phyloP scores from a whole-genome alignment of 1,139 yeast genomes.

The Saccharomycopsis hybrid region DNA sequence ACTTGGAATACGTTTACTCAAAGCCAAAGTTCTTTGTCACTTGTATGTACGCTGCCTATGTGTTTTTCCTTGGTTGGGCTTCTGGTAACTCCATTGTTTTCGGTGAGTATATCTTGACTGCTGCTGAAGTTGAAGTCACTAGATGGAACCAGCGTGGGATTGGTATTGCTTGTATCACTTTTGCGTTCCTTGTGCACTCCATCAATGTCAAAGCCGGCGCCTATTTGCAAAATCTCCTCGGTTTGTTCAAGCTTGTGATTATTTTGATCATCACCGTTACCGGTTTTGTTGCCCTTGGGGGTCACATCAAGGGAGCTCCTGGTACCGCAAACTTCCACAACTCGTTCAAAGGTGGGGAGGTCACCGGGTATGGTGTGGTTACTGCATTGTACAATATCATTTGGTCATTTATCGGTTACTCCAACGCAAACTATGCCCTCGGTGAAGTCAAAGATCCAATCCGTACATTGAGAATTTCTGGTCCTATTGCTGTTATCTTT shows the following conservation, averaged over 20 bases:
- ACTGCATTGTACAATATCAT: constrained; percentile 74
- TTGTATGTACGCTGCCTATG: constrained; percentile 71
- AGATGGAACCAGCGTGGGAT: constrained; percentile 74
- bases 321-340: constrained; percentile 53
- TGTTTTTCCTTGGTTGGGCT: constrained; percentile 79
- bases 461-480: constrained; percentile 61
- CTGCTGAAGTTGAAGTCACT: constrained; percentile 62
- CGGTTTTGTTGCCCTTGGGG: constrained; percentile 80
- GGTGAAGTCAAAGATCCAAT: constrained; percentile 73
- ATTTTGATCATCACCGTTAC: constrained; percentile 63
- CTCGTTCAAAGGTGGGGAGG: constrained; percentile 52
- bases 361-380: constrained; percentile 72
- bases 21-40: constrained; percentile 66
- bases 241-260: constrained; percentile 64
- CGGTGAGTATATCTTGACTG: constrained; percentile 50
- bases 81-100: constrained; percentile 60
- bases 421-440: constrained; percentile 75
- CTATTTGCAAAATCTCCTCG: constrained; percentile 60
- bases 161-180: constrained; percentile 68
- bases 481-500: constrained; percentile 58
- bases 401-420: constrained; percentile 73
- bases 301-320: constrained; percentile 47
- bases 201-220: constrained; percentile 60
- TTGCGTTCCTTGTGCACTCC: constrained; percentile 62
- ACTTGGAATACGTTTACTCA: constrained; percentile 63